phyloP scores from a whole-genome alignment of 495 filamentous ascomycete genomes.

The Trichoderma asperelloides region DNA sequence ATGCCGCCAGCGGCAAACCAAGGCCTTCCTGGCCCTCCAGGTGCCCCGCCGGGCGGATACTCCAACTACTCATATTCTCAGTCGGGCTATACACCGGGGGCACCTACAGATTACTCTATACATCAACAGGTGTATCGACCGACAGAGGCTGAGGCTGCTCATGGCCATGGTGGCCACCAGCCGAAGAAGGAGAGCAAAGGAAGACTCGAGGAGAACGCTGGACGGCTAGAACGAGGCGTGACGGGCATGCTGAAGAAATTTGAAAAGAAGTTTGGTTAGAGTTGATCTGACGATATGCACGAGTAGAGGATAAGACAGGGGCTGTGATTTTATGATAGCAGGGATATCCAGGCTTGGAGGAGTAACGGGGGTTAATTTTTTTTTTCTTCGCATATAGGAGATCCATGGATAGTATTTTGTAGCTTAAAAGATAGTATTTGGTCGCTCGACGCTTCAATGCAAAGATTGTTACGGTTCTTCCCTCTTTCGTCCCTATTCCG shows the following conservation, averaged over 20 bases:
- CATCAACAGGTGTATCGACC: slow-evolving; percentile 75
- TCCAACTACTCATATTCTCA: slow-evolving; percentile 47
- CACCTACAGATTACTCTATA: slow-evolving; percentile 49
- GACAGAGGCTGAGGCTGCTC: slow-evolving; percentile 48
- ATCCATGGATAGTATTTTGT: too few relatives aligned
- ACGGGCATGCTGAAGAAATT: slow-evolving; percentile 78
- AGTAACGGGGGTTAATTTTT: too few relatives aligned
- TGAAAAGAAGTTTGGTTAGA: slow-evolving; percentile 70
- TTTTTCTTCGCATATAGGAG: too few relatives aligned
- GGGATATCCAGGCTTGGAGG: too few relatives aligned
- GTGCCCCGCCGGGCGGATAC: slow-evolving; percentile 40
- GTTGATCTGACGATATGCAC: too few relatives aligned
- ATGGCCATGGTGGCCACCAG: slow-evolving; percentile 29
- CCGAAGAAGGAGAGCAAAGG: slow-evolving; percentile 42
- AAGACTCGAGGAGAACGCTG: slow-evolving; percentile 61
- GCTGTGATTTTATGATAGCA: too few relatives aligned
- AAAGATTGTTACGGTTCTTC: neutral
- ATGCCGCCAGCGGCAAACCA: slow-evolving; percentile 19
- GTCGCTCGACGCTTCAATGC: too few relatives aligned
- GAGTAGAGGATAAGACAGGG: too few relatives aligned
- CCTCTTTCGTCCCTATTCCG: neutral
- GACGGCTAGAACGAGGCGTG: slow-evolving; percentile 65
- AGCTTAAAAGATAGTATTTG: too few relatives aligned
- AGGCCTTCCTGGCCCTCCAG: slow-evolving; percentile 21
- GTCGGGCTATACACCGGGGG: slow-evolving; percentile 17